Evolutionary conservation across 148 eudicot genomes (phyloP), one percentile per base, ranked within the genome.

Genomic region (Linanthus parryae): DNA sequence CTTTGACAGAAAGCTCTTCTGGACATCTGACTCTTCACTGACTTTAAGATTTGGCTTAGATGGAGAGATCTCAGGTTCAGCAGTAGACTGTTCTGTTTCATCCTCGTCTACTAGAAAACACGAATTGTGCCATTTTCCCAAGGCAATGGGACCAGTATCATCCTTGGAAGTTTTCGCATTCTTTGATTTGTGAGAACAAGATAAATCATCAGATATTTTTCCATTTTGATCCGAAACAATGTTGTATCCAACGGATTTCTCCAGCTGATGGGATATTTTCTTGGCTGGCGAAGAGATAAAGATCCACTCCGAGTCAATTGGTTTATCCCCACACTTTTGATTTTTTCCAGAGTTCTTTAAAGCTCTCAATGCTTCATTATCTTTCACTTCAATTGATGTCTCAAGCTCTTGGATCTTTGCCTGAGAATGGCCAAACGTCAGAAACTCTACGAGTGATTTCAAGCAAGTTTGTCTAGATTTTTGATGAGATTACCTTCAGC

Each of bases 391-490:
- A 45, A 76, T 36, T 22, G 75, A 63, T 54, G 42, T 26, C 67
- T 88, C 96, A 37, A 92, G 59, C 60, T 88, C 88, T 68, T 70
- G 79, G 38, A 92, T 68, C 62, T 78, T 84, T 47, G 47, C 24
- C 96, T 92, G 57, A 46, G 43, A 57, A 64, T 5, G 28, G 11
- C 21, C 17, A 8, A 13, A 66, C 0, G 28, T 59, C 39, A 56
- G 52, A 13, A 16, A n/a, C n/a, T n/a, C n/a, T n/a, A n/a, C n/a
- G n/a, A n/a, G n/a, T n/a, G n/a, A n/a, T n/a, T n/a, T n/a, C n/a
- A n/a, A n/a, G n/a, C n/a, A n/a, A n/a, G n/a, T n/a, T n/a, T n/a
- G n/a, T n/a, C n/a, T n/a, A n/a, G n/a, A n/a, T 16, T 14, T 4
- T 8, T 25, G 43, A n/a, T 15, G 35, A 44, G 45, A 57, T 48